phyloP scores from a whole-genome alignment of 169 alveolate species.

The Cryptosporidium parvum region DNA sequence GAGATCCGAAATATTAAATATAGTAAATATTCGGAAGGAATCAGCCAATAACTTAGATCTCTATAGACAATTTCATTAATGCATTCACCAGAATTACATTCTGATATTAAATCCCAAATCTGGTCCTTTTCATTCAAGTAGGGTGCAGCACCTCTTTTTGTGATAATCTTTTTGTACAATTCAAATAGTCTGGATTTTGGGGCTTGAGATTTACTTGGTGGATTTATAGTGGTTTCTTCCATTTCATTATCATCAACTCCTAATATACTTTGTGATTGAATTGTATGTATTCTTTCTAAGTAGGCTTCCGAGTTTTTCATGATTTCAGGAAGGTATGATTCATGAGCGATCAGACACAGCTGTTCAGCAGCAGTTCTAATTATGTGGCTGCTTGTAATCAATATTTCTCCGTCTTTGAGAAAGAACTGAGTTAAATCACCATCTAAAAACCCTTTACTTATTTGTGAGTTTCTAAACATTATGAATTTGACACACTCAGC shows the following conservation, averaged over 20 bases:
- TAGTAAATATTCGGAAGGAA: conserved; percentile 27
- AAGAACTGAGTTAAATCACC: conserved; percentile 54
- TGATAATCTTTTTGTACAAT: conserved; percentile 15
- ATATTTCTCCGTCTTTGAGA: conserved; percentile 36
- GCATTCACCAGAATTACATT: conserved; percentile 42
- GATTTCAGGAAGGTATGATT: conserved; percentile 38
- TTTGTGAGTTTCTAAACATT: conserved; percentile 54
- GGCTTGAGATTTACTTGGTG: conserved; percentile 1
- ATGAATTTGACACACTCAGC: conserved; percentile 21
- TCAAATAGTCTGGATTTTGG: conserved; percentile 26
- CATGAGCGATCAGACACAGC: conserved; percentile 51
- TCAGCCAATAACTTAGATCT: conserved; percentile 48
- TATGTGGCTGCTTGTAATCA: conserved; percentile 43
- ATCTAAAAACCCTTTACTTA: conserved; percentile 30
- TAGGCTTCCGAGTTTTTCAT: conserved; percentile 35
- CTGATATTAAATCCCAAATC: conserved; percentile 32
- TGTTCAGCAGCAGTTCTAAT: conserved; percentile 47
- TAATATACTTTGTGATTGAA: not conserved
- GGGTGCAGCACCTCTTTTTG: conserved; percentile 23
- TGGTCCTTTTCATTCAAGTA: conserved; percentile 16
- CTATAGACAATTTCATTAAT: conserved; percentile 40
- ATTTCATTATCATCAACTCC: not conserved
- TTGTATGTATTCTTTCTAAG: conserved; percentile 35
- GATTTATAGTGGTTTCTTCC: not conserved
- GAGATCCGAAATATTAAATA: conserved; percentile 13